phyloP scores from a whole-genome alignment of 2,329 filamentous ascomycete genomes.

The Lasiodiplodia citricola region DNA sequence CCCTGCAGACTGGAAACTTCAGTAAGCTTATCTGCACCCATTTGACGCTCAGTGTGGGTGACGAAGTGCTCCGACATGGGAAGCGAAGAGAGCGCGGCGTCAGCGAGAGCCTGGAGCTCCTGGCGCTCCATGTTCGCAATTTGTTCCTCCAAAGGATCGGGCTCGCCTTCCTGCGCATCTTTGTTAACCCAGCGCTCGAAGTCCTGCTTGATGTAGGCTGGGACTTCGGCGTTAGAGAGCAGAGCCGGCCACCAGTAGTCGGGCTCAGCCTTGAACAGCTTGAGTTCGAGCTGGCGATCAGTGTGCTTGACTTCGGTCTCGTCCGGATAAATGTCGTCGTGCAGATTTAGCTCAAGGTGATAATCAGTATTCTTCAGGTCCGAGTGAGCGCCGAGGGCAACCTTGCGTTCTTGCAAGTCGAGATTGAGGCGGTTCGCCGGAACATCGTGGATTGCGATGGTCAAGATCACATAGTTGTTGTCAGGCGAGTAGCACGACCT shows the following conservation, averaged over 20 bases:
- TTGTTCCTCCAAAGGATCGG: not conserved
- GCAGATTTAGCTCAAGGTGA: not conserved
- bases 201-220: conserved; percentile 7
- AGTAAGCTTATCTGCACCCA: too few species aligned
- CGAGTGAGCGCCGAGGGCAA: not conserved
- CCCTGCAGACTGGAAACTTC: not conserved
- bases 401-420: not conserved
- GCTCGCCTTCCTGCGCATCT: conserved; percentile 6
- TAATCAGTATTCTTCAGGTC: not conserved
- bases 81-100: not conserved
- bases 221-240: not conserved
- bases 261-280: conserved; percentile 10
- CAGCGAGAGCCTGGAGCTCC: not conserved
- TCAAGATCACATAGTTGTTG: not conserved
- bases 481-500: conserved; percentile 1
- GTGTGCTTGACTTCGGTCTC: conserved; percentile 1
- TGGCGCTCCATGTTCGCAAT: not conserved
- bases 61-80: not conserved
- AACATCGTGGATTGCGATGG: conserved; percentile 3
- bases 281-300: conserved; percentile 10
- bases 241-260: conserved; percentile 14
- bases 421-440: not conserved
- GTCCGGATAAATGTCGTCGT: not conserved
- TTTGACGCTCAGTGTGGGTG: not conserved
- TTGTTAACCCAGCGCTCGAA: conserved; percentile 16